A percentile compares a stretch with the other conserved stretches of the same genome.
These are phyloP conservation scores for Trichoderma erinaceum DNA, from an alignment of 495 filamentous ascomycete genomes.

Conservation along the genomic window DNA sequence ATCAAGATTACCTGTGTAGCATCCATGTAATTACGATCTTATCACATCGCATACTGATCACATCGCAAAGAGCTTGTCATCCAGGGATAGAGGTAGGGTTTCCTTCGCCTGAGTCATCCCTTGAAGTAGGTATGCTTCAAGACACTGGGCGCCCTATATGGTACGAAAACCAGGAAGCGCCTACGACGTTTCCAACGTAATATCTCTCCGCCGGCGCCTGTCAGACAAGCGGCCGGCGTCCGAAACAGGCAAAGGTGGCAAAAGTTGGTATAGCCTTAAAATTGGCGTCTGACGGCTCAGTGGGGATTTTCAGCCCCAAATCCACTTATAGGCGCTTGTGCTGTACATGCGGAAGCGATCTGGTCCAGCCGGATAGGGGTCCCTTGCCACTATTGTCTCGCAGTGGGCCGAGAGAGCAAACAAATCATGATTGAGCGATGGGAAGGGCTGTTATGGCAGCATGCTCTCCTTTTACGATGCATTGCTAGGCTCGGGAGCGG, in stretches of 20 bases:
- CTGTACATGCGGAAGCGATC: background rate
- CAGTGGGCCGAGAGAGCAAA: background rate
- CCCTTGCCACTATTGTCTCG: background rate
- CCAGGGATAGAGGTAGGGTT: no score
- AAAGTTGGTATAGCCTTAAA: background rate
- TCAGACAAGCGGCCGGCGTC: background rate
- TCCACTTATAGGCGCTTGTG: background rate
- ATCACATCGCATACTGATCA: no score
- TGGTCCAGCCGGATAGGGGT: background rate
- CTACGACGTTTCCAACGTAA: background rate
- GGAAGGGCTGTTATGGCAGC: background rate
- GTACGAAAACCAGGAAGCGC: background rate
- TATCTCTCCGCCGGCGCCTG: background rate
- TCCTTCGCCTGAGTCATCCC: no score
- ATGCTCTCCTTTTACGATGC: background rate
- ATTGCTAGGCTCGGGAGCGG: background rate
- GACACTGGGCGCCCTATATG: background rate
- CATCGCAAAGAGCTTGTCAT: no score
- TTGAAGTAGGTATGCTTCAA: no score
- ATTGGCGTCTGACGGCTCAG: background rate
- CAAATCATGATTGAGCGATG: background rate
- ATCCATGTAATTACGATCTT: no score
- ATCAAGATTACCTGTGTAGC: no score
- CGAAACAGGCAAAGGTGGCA: background rate
- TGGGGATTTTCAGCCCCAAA: background rate